Evolutionary conservation across 352 stramenopile species (phyloP).

Genomic region (Aphanomyces euteiches): DNA sequence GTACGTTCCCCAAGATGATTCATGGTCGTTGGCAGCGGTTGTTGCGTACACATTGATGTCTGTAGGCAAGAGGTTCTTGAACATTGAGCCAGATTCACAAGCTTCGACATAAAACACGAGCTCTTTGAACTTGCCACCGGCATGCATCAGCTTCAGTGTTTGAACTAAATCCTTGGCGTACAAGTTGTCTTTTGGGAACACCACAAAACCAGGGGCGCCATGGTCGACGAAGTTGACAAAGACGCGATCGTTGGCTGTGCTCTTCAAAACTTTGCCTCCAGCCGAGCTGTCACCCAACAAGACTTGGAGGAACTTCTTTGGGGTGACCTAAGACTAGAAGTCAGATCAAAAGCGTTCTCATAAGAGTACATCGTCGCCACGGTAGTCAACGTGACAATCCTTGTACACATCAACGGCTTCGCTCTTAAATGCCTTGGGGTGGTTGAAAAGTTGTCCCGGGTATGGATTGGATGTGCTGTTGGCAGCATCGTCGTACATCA

Average conservation of each 20-base stretch:
- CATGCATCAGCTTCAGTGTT: conserved; percentile 76
- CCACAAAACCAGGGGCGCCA: conserved; percentile 75
- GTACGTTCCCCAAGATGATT: conserved; percentile 88
- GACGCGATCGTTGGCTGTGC: conserved; percentile 76
- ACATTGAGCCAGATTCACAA: conserved; percentile 91
- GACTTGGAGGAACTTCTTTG: conserved; percentile 85
- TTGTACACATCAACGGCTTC: conserved; percentile 82
- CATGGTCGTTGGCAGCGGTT: conserved; percentile 81
- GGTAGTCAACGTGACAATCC: conserved; percentile 75
- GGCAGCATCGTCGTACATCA: conserved; percentile 92
- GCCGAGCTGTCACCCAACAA: conserved; percentile 68
- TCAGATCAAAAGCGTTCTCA: neutral
- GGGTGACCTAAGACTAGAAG: conserved; percentile 46
- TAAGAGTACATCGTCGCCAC: conserved; percentile 44
- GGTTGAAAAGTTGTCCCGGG: conserved; percentile 86
- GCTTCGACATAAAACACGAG: conserved; percentile 91
- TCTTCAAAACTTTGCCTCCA: conserved; percentile 82
- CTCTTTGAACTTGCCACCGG: conserved; percentile 85
- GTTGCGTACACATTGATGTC: conserved; percentile 86
- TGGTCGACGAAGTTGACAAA: conserved; percentile 94
- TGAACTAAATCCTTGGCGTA: conserved; percentile 59
- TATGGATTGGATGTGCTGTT: conserved; percentile 77
- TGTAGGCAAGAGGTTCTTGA: conserved; percentile 62
- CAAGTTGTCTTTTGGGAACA: conserved; percentile 77
- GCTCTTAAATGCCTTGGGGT: conserved; percentile 48